Percentiles rank a stretch among this genome's conserved stretches.
Evolutionary conservation across 2,329 filamentous ascomycete genomes (phyloP).

Genomic region (Plectosphaerella sp.): DNA sequence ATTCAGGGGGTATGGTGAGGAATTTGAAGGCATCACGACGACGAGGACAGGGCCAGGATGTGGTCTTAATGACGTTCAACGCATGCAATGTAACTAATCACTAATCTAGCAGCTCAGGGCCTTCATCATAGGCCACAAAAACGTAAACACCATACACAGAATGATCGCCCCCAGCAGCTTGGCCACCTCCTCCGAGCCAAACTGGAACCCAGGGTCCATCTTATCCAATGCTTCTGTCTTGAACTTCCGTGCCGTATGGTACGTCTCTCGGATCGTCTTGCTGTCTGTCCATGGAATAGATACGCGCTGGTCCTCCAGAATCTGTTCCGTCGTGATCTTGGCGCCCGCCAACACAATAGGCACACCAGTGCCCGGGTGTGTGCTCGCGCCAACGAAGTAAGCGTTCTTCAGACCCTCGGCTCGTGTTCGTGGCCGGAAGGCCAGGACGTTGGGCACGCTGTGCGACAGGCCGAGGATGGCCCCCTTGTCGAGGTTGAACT

Average conservation of each 20-base stretch:
- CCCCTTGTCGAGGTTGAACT: slow-evolving; percentile 71
- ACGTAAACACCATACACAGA: neutral
- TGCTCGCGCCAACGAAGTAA: slow-evolving; percentile 72
- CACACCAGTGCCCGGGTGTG: slow-evolving; percentile 72
- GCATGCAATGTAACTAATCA: no score
- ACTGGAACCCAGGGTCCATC: slow-evolving; percentile 8
- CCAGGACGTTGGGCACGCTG: slow-evolving; percentile 69
- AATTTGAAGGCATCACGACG: no score
- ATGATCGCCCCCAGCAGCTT: slow-evolving; percentile 1
- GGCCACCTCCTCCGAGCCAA: slow-evolving; percentile 12
- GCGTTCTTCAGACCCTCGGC: slow-evolving; percentile 43
- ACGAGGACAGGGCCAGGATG: no score
- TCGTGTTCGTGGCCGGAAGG: slow-evolving; percentile 58
- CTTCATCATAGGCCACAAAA: neutral
- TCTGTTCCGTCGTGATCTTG: slow-evolving; percentile 49
- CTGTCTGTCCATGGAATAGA: slow-evolving; percentile 20
- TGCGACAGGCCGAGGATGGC: slow-evolving; percentile 70
- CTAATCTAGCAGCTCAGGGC: neutral
- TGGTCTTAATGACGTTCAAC: no score
- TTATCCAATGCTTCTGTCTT: slow-evolving; percentile 7
- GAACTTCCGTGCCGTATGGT: neutral
- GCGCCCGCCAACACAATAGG: slow-evolving; percentile 69
- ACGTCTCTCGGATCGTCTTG: neutral
- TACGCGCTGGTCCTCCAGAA: slow-evolving; percentile 28
- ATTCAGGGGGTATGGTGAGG: no score